Conservation (phyloP, 2,329 filamentous ascomycete genomes). For the Fulvia fulva region DNA sequence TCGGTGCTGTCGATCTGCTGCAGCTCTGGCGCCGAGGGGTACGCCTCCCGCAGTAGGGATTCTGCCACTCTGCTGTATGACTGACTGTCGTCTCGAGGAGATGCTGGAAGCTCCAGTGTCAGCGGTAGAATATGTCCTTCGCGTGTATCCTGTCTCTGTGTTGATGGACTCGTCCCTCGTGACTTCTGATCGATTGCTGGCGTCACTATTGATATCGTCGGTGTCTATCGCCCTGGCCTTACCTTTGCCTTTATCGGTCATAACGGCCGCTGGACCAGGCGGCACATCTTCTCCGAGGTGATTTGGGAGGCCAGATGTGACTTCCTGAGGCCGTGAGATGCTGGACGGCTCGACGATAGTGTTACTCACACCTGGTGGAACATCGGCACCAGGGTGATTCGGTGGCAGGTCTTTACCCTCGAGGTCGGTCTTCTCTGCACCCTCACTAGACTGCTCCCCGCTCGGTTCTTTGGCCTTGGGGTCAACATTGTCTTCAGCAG, state of each 20-base stretch:
- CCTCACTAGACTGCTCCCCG: neutral
- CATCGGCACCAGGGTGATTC: slow-evolving; percentile 13
- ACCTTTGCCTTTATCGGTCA: slow-evolving; percentile 7
- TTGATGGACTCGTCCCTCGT: slow-evolving; percentile 3
- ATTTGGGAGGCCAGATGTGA: neutral
- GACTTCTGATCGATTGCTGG: slow-evolving; percentile 2
- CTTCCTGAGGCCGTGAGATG: neutral
- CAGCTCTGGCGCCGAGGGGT: slow-evolving; percentile 1
- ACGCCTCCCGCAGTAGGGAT: slow-evolving; percentile 6
- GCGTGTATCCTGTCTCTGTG: slow-evolving; percentile 2
- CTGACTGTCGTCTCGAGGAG: slow-evolving; percentile 2
- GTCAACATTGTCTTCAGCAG: slow-evolving; percentile 2
- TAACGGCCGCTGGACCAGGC: neutral
- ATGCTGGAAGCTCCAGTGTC: slow-evolving; percentile 5
- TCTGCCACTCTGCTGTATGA: neutral
- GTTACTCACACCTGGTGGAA: slow-evolving; percentile 6
- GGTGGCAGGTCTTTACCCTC: slow-evolving; percentile 7
- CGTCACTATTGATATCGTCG: slow-evolving; percentile 2
- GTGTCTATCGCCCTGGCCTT: slow-evolving; percentile 5
- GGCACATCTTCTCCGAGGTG: slow-evolving; percentile 5
- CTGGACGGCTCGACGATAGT: slow-evolving; percentile 1
- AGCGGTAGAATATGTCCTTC: slow-evolving; percentile 4
- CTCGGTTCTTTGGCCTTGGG: neutral
- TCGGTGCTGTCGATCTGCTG: slow-evolving; percentile 2
- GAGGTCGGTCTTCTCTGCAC: neutral